Evolutionary conservation across 306 rosid genomes (phyloP).

Genomic region (Vigna unguiculata): DNA sequence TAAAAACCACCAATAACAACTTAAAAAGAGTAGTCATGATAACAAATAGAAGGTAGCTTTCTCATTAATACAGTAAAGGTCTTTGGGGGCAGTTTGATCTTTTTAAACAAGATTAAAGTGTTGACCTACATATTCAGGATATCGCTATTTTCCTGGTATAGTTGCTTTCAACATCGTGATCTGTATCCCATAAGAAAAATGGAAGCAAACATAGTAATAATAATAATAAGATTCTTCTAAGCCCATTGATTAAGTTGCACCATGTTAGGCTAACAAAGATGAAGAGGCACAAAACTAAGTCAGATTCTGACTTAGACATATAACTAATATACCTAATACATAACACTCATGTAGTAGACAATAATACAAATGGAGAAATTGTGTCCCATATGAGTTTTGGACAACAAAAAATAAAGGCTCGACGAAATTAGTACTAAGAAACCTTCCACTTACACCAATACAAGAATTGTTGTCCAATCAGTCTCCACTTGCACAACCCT

Average conservation of each 20-base stretch:
- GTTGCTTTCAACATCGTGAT: too few relatives aligned
- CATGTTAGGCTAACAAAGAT: conserved; percentile 6
- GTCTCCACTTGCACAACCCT: conserved; percentile 95
- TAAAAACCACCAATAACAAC: too few relatives aligned
- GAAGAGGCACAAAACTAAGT: conserved; percentile 2
- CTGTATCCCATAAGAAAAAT: too few relatives aligned
- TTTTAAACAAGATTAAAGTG: too few relatives aligned
- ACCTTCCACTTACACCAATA: conserved; percentile 23
- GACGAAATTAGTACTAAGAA: conserved; percentile 20
- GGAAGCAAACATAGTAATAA: too few relatives aligned
- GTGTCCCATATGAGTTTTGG: conserved; percentile 10
- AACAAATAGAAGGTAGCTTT: too few relatives aligned
- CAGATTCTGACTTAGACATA: not conserved
- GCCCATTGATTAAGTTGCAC: not conserved
- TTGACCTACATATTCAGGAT: too few relatives aligned
- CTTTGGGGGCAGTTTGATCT: too few relatives aligned
- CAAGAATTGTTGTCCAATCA: conserved; percentile 45
- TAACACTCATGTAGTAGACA: not conserved
- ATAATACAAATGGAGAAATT: conserved; percentile 22
- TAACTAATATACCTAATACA: conserved; percentile 4
- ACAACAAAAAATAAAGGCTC: conserved; percentile 15
- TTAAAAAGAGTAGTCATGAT: too few relatives aligned
- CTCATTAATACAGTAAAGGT: too few relatives aligned
- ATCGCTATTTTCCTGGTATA: too few relatives aligned
- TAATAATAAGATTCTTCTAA: too few relatives aligned